Percentiles rank a stretch among this genome's conserved stretches.
phyloP scores from a whole-genome alignment of 306 rosid species.

The Gynostemma pentaphyllum region DNA sequence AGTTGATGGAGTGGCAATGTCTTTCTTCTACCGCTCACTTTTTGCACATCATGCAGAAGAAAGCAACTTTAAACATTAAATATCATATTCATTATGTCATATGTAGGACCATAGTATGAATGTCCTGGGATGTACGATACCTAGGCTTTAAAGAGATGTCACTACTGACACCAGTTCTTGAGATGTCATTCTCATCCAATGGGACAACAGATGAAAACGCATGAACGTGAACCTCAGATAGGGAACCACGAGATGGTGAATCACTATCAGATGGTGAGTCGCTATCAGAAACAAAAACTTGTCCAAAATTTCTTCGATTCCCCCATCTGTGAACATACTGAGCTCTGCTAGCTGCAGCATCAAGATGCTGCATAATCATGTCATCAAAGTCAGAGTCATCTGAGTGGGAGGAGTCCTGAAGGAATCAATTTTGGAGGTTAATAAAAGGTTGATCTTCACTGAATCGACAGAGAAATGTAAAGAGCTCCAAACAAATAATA shows the following conservation, averaged over 20 bases:
- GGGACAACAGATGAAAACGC: neutral
- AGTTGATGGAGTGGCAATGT: neutral
- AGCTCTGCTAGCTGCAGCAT: constrained; percentile 50
- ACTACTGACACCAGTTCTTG: constrained; percentile 17
- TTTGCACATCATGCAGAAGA: neutral
- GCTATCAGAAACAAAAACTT: constrained; percentile 23
- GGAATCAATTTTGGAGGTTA: constrained; percentile 7
- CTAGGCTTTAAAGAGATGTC: constrained; percentile 35
- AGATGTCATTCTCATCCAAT: constrained; percentile 13
- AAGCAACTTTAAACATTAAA: neutral
- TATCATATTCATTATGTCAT: neutral
- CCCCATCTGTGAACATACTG: constrained; percentile 42
- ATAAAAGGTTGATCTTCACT: neutral
- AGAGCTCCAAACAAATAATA: neutral
- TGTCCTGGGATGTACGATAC: constrained; percentile 33
- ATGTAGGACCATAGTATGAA: neutral
- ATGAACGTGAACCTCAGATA: neutral
- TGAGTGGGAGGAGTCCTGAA: constrained; percentile 53
- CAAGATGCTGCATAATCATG: constrained; percentile 61
- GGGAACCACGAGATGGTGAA: constrained; percentile 15
- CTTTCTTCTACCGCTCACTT: neutral
- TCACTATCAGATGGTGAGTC: constrained; percentile 18
- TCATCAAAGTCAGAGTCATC: constrained; percentile 68
- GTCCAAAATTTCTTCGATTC: constrained; percentile 43
- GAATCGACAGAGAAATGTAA: neutral